These are phyloP conservation scores for Fusarium scirpi DNA, from an alignment of 2,329 filamentous ascomycete genomes.

Conservation along the genomic window DNA sequence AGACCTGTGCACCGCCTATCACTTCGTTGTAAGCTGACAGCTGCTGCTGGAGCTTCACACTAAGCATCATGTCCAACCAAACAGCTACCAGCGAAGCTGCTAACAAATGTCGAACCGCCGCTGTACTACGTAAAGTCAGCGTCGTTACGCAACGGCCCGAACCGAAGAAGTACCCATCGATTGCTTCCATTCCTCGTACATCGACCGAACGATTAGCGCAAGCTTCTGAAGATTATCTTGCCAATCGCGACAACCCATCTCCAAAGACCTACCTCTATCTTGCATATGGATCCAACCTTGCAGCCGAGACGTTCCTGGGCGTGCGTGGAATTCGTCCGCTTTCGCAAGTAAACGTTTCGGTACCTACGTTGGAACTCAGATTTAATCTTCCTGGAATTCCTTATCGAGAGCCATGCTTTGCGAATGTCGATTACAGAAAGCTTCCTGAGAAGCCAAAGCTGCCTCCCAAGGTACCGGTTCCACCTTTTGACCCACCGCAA, in stretches of 20 bases:
- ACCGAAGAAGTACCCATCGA: slow-evolving; percentile 45
- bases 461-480: slow-evolving; percentile 49
- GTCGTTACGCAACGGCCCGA: slow-evolving; percentile 35
- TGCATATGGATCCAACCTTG: slow-evolving; percentile 93
- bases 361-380: slow-evolving; percentile 80
- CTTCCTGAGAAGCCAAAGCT: slow-evolving; percentile 56
- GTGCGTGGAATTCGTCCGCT: slow-evolving; percentile 83
- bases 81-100: slow-evolving; percentile 10
- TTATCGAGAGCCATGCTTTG: slow-evolving; percentile 92
- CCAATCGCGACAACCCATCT: slow-evolving; percentile 40
- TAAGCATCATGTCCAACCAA: slow-evolving; percentile 31
- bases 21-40: slow-evolving; percentile 24
- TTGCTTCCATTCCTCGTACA: slow-evolving; percentile 51
- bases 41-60: background rate
- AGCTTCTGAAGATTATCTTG: slow-evolving; percentile 45
- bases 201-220: slow-evolving; percentile 47
- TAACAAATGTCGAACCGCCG: slow-evolving; percentile 24
- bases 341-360: slow-evolving; percentile 83
- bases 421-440: slow-evolving; percentile 77
- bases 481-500: slow-evolving; percentile 41
- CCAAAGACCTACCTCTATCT: slow-evolving; percentile 76
- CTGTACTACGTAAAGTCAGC: slow-evolving; percentile 45
- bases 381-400: slow-evolving; percentile 90
- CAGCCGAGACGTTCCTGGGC: slow-evolving; percentile 81
- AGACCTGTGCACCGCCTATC: background rate